Evolutionary conservation across 371 early-diverging fungal species (phyloP), one percentile per base, ranked within the genome.

Genomic region (Apophysomyces ossiformis): DNA sequence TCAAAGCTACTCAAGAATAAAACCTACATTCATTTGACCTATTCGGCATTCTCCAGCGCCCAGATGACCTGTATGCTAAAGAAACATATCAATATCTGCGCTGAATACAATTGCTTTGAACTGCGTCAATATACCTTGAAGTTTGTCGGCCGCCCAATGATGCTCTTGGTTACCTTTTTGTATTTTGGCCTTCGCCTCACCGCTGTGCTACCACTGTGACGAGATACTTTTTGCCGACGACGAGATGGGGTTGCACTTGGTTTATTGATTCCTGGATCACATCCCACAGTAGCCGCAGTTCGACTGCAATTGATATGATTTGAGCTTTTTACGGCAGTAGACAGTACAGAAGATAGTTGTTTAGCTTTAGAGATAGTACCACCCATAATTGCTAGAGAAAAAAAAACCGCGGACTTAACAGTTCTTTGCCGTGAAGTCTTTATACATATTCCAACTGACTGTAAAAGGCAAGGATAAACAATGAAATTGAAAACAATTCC

Each of bases 91-190:
- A 50, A 9, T 9, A 50, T 26, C 32, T 26, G 32, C 32, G 32
- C 32, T 26, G 32, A 26, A 2, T 26, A 4, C n/a, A 11, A 7
- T 9, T 18, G 21, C 21, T 7, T 50, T 11, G 21, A 45, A 5
- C 7, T 16, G 4, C 9, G 21, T 50, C 4, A 21, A 50, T 7
- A 9, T 62, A 68, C 68, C 68, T 63, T 68, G 15, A 70, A 70
- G 35, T 70, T 70, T 1, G 71, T 67, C 3, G 71, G 71, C 21
- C 39, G 61, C 12, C 71, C 71, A 37, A 70, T 70, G 16, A 70
- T 64, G 56, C 71, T 70, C 37, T 70, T 70, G 12, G 71, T 57
- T 5, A 70, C 62, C 21, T 67, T 41, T 39, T 61, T 67, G 18
- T 62, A 46, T 18, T 7, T 43, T 13, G 39, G 43, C 6, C 21